Evolutionary conservation across 257 asterid species (phyloP), one percentile per base, ranked within the genome.

Genomic region (Solanum verrucosum): DNA sequence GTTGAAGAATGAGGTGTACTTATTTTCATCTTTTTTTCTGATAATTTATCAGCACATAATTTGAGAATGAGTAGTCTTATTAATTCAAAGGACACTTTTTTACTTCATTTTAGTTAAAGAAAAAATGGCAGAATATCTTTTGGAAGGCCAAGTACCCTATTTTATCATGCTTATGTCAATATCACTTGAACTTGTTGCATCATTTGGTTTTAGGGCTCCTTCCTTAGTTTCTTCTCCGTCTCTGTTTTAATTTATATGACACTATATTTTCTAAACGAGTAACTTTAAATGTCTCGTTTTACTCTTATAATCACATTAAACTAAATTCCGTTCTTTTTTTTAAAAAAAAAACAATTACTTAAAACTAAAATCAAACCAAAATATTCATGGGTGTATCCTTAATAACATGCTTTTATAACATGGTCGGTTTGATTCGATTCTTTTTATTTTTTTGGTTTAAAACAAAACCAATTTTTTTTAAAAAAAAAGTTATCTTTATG

Each of bases 131-230:
- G 25, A 34, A 84, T 37, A 29, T 63, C 14, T 63, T 59, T 84
- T 84, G 23, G 77, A 37, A 25, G 23, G 25, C 77, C 87, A 34
- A 60, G 73, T 84, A 63, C 31, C 74, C 75, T 40, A 84, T 37
- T 70, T 70, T 29, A 18, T 67, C 56, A 20, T 35, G 52, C 77
- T 10, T 38, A 34, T 20, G 89, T 90, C 95, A 86, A 77, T 90
- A 92, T 93, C 95, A 91, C 89, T 93, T 29, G 90, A 90, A 88
- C 88, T 68, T 87, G 84, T 86, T 44, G 35, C 9, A 18, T 85
- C 79, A 63, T 40, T 35, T 56, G 84, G 89, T 87, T 91, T 95
- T 94, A 96, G 98, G 99, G n/a, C n/a, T 18, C 25, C 65, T 2
- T 6, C 3, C 63, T 52, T 18, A 56, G 0, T 56, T 56, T 18